Percentiles rank a stretch among this genome's conserved stretches.
These are phyloP conservation scores for Penicillium aurantiogriseum DNA, from an alignment of 2,329 filamentous ascomycete species.

Conservation along the genomic window DNA sequence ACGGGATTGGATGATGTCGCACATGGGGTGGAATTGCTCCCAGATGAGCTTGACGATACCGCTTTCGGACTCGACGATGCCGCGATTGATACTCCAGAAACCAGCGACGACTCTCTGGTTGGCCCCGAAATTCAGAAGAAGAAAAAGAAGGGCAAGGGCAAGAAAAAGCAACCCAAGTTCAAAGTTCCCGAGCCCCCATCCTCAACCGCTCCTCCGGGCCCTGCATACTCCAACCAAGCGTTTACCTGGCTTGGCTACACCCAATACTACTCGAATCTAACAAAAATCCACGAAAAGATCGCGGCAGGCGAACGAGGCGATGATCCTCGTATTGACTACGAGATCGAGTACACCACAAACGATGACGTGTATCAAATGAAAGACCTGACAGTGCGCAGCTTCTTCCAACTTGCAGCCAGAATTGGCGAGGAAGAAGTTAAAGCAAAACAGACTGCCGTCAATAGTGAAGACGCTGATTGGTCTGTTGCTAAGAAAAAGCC, in stretches of 20 bases:
- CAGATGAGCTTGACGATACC: slow-evolving; percentile 2
- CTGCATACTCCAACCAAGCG: slow-evolving; percentile 83
- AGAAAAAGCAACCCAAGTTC: slow-evolving; percentile 58
- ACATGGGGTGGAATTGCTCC: slow-evolving; percentile 31
- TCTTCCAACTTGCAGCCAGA: slow-evolving; percentile 73
- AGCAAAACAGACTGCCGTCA: slow-evolving; percentile 7
- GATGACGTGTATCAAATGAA: slow-evolving; percentile 72
- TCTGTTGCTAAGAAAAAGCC: slow-evolving; percentile 32
- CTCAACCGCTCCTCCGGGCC: slow-evolving; percentile 71
- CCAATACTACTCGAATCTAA: slow-evolving; percentile 95
- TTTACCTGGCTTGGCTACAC: slow-evolving; percentile 77
- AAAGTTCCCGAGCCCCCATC: slow-evolving; percentile 70
- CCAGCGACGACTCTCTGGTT: neutral
- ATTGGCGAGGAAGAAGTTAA: slow-evolving; percentile 58
- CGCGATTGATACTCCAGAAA: neutral
- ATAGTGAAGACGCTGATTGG: slow-evolving; percentile 21
- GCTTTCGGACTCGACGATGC: neutral
- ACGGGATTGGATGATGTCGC: slow-evolving; percentile 64
- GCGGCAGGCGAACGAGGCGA: slow-evolving; percentile 57
- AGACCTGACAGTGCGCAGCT: slow-evolving; percentile 82
- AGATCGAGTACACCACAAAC: slow-evolving; percentile 82
- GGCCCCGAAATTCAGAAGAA: slow-evolving; percentile 27
- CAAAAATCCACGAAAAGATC: slow-evolving; percentile 75
- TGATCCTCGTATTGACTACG: slow-evolving; percentile 60
- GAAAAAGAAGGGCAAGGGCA: slow-evolving; percentile 47